A percentile compares a stretch with the other conserved stretches of the same genome.
These are phyloP conservation scores for Tylopilus vinaceipallidus DNA, from an alignment of 768 basidiomycete species.

Conservation along the genomic window DNA sequence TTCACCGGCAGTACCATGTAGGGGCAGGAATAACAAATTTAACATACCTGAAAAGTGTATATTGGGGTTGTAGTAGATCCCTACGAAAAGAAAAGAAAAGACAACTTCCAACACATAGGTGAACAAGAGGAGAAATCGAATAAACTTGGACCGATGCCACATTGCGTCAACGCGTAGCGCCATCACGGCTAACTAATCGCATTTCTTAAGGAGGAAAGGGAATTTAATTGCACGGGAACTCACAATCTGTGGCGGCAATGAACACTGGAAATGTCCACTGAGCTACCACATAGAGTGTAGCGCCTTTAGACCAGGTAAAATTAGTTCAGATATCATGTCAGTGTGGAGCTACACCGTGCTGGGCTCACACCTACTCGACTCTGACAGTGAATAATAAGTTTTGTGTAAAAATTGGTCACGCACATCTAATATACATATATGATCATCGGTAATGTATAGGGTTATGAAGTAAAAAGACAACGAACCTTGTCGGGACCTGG, in stretches of 20 bases:
- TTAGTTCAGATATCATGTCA: too few species aligned
- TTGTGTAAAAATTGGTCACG: too few species aligned
- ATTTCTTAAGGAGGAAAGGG: not conserved
- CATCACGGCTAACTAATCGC: slow-evolving; percentile 9
- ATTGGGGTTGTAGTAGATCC: slow-evolving; percentile 1
- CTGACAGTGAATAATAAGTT: too few species aligned
- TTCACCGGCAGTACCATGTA: too few species aligned
- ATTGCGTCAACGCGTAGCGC: slow-evolving; percentile 9
- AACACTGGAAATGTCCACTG: slow-evolving; percentile 9
- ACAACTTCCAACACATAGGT: not conserved
- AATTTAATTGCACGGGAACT: not conserved
- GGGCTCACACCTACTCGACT: too few species aligned
- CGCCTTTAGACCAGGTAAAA: not conserved
- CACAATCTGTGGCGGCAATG: slow-evolving; percentile 9
- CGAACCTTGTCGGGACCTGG: not conserved
- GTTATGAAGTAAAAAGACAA: not conserved
- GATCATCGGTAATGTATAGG: too few species aligned
- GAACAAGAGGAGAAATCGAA: not conserved
- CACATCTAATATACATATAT: too few species aligned
- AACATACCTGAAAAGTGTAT: slow-evolving; percentile 1
- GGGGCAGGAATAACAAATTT: too few species aligned
- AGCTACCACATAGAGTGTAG: not conserved
- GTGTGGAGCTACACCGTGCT: too few species aligned
- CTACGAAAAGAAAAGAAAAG: not conserved
- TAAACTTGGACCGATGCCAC: slow-evolving; percentile 6